phyloP scores from a whole-genome alignment of 2,329 filamentous ascomycete species.

The Torrubiella hemipterigena region DNA sequence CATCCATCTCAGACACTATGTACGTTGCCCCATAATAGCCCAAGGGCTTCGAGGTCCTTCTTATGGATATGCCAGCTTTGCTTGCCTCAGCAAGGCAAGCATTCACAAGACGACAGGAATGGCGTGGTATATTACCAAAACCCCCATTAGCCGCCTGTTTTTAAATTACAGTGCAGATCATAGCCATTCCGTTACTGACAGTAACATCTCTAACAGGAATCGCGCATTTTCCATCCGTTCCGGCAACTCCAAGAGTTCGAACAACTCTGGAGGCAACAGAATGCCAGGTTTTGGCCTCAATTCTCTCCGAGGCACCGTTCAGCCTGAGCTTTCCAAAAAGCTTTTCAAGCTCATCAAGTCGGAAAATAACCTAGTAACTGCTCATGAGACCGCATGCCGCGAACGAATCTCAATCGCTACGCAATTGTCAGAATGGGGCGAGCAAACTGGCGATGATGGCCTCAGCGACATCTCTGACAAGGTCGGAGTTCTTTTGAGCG shows the following conservation, averaged over 20 bases:
- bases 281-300: slow-evolving; percentile 74
- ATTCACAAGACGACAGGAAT: no score
- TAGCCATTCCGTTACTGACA: slow-evolving; percentile 15
- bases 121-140: no score
- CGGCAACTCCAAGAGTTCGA: slow-evolving; percentile 34
- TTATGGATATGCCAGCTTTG: no score
- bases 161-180: slow-evolving; percentile 9
- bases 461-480: slow-evolving; percentile 91
- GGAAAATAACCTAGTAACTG: slow-evolving; percentile 76
- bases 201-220: slow-evolving; percentile 39
- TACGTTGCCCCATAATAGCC: no score
- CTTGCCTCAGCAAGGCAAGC: no score
- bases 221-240: slow-evolving; percentile 65
- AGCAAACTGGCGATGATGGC: slow-evolving; percentile 76
- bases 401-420: slow-evolving; percentile 77
- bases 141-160: no score
- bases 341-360: slow-evolving; percentile 91
- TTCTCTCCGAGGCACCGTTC: slow-evolving; percentile 71
- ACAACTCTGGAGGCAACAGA: slow-evolving; percentile 22
- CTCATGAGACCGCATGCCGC: slow-evolving; percentile 73
- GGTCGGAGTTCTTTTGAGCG: slow-evolving; percentile 80
- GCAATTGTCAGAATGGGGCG: slow-evolving; percentile 94
- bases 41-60: no score
- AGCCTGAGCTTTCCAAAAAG: slow-evolving; percentile 80
- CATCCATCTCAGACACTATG: no score